Percentiles rank a stretch among this genome's conserved stretches.
Conservation (phyloP, 2,329 filamentous ascomycete genomes). For the Botrytis porri region DNA sequence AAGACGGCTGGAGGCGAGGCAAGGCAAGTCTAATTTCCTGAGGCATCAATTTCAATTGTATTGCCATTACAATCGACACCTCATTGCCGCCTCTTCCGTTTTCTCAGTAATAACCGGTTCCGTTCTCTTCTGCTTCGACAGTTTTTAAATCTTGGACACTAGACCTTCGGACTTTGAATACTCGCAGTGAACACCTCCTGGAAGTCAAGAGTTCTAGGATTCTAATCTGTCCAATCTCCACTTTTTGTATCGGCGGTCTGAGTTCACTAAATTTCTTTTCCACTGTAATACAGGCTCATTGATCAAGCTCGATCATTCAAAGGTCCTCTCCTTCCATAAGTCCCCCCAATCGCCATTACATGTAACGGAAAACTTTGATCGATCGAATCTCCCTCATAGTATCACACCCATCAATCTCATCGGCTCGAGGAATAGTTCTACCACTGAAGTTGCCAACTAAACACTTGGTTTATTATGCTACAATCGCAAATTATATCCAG, state of each 20-base stretch:
- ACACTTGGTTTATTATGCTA: neutral
- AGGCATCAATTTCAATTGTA: neutral
- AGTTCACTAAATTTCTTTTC: neutral
- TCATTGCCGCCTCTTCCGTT: neutral
- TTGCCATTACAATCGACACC: neutral
- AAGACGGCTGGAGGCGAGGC: neutral
- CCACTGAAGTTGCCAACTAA: too few species aligned
- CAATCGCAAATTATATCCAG: neutral
- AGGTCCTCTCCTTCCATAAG: neutral
- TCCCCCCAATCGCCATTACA: neutral
- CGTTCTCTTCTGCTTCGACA: neutral
- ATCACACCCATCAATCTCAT: neutral
- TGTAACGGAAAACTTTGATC: neutral
- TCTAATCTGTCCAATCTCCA: neutral
- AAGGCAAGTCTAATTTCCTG: neutral
- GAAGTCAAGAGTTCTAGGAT: neutral
- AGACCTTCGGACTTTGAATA: too few species aligned
- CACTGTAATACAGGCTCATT: neutral
- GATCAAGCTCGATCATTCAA: neutral
- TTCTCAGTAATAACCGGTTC: neutral
- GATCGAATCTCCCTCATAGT: neutral
- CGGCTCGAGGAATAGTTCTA: neutral
- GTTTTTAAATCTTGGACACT: neutral
- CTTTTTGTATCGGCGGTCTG: neutral
- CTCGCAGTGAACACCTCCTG: neutral